phyloP scores from a whole-genome alignment of 805 yeast species.

The Saccharomycopsis guyanensis region DNA sequence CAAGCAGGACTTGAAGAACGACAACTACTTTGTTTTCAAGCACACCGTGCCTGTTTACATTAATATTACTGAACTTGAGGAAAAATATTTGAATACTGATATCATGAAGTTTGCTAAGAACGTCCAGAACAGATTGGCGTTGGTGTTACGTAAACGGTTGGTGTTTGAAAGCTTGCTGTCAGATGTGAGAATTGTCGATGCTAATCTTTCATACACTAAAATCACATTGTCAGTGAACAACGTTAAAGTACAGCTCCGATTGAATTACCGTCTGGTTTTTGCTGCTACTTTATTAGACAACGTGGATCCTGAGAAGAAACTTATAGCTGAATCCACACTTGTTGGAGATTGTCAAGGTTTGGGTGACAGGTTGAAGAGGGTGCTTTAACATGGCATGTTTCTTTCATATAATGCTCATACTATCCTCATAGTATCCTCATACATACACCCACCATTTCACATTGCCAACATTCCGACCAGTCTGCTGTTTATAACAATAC shows the following conservation, averaged over 20 bases:
- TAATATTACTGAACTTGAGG: slow-evolving; percentile 3
- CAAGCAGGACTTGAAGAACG: slow-evolving; percentile 1
- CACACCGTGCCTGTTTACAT: slow-evolving; percentile 16
- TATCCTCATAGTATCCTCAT: too few species aligned
- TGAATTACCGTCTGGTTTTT: not conserved
- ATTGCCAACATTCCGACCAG: too few species aligned
- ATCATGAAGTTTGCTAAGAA: slow-evolving; percentile 7
- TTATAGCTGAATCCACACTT: not conserved
- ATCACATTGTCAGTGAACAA: not conserved
- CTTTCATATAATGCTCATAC: too few species aligned
- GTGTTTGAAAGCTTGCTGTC: not conserved
- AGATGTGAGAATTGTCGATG: not conserved
- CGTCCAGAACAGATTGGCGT: slow-evolving; percentile 3
- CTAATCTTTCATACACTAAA: slow-evolving; percentile 2
- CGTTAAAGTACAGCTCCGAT: not conserved
- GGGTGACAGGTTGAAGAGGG: not conserved
- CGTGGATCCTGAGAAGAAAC: not conserved
- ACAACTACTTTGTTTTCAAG: slow-evolving; percentile 8
- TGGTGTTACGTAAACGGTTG: slow-evolving; percentile 2
- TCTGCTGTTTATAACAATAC: too few species aligned
- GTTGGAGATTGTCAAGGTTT: not conserved
- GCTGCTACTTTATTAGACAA: not conserved
- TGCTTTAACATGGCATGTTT: too few species aligned
- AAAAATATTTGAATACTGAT: not conserved
- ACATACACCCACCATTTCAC: too few species aligned